Conservation (phyloP, 192 early-diverging fungal species). For the Diversispora eburnea region DNA sequence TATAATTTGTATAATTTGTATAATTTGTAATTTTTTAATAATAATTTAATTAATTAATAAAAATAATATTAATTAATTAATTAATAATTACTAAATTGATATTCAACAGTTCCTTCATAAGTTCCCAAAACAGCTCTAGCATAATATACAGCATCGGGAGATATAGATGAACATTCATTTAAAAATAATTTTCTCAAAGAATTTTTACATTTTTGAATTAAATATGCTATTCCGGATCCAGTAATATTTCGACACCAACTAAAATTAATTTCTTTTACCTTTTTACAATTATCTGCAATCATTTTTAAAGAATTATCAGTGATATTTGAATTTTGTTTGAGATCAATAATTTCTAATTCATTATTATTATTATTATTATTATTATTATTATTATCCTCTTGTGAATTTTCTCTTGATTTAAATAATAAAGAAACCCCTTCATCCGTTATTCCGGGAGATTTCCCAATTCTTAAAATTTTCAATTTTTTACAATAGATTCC, state of each 20-base stretch:
- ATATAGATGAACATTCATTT: background rate
- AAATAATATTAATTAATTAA: no score
- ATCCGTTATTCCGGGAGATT: conserved; percentile 2
- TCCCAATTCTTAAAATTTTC: background rate
- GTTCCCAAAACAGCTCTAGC: background rate
- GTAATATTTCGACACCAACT: conserved; percentile 6
- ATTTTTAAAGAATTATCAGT: background rate
- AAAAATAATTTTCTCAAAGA: background rate
- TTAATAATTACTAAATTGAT: background rate
- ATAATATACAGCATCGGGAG: background rate
- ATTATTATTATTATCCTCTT: background rate
- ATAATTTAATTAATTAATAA: no score
- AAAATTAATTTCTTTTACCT: background rate
- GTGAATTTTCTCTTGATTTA: no score
- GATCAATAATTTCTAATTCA: conserved; percentile 6
- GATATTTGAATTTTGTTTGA: conserved; percentile 7
- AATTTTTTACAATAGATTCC: background rate
- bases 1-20: no score
- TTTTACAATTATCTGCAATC: background rate
- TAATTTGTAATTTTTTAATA: no score
- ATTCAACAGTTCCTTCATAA: background rate
- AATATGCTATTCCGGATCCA: background rate
- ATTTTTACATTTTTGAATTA: background rate
- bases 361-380: no score
- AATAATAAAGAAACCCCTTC: background rate